phyloP scores from a whole-genome alignment of 2,329 filamentous ascomycete genomes.

The Nothomitra cinnamomea region DNA sequence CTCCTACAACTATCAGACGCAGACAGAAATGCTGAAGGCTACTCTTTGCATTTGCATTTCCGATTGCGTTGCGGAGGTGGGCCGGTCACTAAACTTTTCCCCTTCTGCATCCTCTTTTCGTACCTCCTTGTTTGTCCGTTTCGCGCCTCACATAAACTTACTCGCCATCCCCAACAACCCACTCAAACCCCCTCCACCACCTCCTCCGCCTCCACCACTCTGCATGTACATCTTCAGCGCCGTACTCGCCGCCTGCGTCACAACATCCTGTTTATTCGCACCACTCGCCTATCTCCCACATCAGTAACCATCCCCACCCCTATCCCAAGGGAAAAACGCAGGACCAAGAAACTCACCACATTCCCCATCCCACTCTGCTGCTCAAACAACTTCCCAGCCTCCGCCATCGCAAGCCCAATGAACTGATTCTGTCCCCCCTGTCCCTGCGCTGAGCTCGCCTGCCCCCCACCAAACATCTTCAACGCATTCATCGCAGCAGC shows the following conservation, averaged over 20 bases:
- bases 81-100: no score
- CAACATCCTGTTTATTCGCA: conserved; percentile 1
- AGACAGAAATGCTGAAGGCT: no score
- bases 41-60: no score
- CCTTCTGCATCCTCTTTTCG: no score
- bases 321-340: not conserved
- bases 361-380: not conserved
- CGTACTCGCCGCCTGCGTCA: not conserved
- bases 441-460: not conserved
- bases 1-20: no score
- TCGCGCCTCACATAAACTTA: not conserved
- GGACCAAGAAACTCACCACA: not conserved
- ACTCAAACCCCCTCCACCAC: not conserved
- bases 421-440: not conserved
- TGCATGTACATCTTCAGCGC: not conserved
- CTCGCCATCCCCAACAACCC: not conserved
- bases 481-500: not conserved
- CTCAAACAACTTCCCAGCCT: conserved; percentile 1
- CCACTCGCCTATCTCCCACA: not conserved
- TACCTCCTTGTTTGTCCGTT: no score
- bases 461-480: not conserved
- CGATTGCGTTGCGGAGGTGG: no score
- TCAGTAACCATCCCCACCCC: no score
- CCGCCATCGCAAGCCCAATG: not conserved
- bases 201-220: not conserved